Conservation (phyloP, 225 moss, liverwort and hornwort species). For the Straminergon stramineum region DNA sequence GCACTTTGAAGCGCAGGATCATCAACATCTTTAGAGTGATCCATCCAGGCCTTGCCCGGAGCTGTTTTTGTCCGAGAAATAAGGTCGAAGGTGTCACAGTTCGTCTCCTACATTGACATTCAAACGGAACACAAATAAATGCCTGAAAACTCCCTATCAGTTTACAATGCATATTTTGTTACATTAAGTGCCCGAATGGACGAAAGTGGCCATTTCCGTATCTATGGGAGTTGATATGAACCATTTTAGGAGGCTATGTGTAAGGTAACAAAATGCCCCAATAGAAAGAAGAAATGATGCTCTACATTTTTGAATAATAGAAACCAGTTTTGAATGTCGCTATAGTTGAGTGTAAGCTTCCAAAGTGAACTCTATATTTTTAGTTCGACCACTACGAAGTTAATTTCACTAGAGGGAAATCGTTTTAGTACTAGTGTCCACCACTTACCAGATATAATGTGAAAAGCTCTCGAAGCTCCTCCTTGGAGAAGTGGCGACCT, state of each 20-base stretch:
- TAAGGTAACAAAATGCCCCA: background rate
- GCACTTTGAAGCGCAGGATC: slow-evolving; percentile 60
- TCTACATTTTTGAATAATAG: background rate
- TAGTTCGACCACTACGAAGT: background rate
- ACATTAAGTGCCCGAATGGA: background rate
- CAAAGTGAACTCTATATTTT: background rate
- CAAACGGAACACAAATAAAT: background rate
- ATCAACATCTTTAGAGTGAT: slow-evolving; percentile 54
- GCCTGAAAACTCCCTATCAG: background rate
- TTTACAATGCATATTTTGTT: background rate
- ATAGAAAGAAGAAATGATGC: background rate
- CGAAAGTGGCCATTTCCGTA: background rate
- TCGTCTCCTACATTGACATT: slow-evolving; percentile 45
- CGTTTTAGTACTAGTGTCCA: background rate
- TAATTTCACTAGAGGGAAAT: background rate
- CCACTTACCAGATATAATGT: slow-evolving; percentile 54
- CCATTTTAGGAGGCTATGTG: too few relatives aligned
- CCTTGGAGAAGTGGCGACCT: slow-evolving; percentile 72
- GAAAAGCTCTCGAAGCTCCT: slow-evolving; percentile 83
- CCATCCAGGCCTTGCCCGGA: slow-evolving; percentile 45
- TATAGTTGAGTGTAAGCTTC: too few relatives aligned
- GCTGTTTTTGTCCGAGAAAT: slow-evolving; percentile 36
- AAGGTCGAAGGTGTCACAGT: slow-evolving; percentile 72
- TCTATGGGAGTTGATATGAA: background rate
- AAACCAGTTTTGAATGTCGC: background rate